Conservation (phyloP, 2,329 filamentous ascomycete genomes). For the Arachnomyces sp. region DNA sequence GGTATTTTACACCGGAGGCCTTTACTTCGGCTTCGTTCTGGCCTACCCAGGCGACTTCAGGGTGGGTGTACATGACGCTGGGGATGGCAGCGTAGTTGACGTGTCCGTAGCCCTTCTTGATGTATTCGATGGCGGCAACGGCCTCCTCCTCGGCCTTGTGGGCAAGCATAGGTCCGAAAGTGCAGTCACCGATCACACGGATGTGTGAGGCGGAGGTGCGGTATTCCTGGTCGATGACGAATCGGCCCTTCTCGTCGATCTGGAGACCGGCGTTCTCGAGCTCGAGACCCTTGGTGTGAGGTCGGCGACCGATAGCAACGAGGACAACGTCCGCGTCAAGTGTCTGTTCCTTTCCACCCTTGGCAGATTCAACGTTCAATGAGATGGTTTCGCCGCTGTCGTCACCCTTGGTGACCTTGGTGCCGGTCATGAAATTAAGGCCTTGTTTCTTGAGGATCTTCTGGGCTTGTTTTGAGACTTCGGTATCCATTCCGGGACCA, state of each 20-base stretch:
- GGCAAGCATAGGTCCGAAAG: conserved; percentile 96
- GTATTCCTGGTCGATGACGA: conserved; percentile 98
- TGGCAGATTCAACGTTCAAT: conserved; percentile 80
- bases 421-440: conserved; percentile 95
- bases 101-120: conserved; percentile 95
- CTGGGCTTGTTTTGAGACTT: conserved; percentile 83
- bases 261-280: conserved; percentile 82
- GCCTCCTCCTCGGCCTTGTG: conserved; percentile 99
- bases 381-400: conserved; percentile 67
- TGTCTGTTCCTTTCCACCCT: conserved; percentile 90
- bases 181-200: conserved; percentile 89
- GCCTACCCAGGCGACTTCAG: conserved; percentile 96
- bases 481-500: conserved; percentile 91
- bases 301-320: conserved; percentile 90
- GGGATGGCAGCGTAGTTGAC: conserved; percentile 98
- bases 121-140: conserved; percentile 90
- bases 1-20: conserved; percentile 81
- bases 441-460: conserved; percentile 95
- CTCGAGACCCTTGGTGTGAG: conserved; percentile 84
- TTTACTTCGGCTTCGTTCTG: conserved; percentile 97
- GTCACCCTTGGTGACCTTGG: conserved; percentile 86
- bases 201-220: conserved; percentile 97
- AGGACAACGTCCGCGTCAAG: conserved; percentile 92
- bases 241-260: conserved; percentile 82
- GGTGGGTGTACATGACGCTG: conserved; percentile 98